phyloP scores from a whole-genome alignment of 139 green algal genomes.

The Raphidocelis subcapitata region DNA sequence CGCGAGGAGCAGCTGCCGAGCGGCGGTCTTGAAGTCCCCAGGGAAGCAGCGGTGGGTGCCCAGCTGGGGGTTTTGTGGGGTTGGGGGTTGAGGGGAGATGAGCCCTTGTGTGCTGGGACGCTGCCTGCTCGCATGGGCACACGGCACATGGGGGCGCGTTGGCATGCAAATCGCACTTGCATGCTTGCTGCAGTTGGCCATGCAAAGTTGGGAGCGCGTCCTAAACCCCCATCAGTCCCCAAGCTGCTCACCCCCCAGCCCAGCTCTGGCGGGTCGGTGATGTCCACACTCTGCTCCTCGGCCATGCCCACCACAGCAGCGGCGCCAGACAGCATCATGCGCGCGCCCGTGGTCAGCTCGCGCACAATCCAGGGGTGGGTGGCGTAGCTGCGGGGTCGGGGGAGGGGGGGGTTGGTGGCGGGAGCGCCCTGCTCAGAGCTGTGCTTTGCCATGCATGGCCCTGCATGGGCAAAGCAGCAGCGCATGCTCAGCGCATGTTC shows the following conservation, averaged over 20 bases:
- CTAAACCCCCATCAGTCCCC: no score
- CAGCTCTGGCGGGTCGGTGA: constrained; percentile 7
- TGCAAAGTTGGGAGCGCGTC: no score
- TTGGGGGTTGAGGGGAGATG: not conserved
- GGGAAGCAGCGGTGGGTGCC: constrained; percentile 33
- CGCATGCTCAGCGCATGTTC: not conserved
- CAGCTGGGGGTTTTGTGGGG: not conserved
- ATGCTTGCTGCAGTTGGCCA: no score
- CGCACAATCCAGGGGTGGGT: constrained; percentile 54
- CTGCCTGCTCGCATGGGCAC: not conserved
- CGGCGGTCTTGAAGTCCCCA: constrained; percentile 10
- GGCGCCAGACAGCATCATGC: constrained; percentile 39
- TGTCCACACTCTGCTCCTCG: constrained; percentile 14
- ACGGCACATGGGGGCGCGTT: no score
- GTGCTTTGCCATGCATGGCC: not conserved
- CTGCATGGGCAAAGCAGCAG: not conserved
- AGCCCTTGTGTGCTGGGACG: not conserved
- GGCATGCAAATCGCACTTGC: no score
- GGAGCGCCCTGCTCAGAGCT: not conserved
- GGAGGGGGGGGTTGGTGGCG: no score
- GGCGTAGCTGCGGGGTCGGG: constrained; percentile 12
- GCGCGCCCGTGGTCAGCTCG: constrained; percentile 20
- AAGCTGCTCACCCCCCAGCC: constrained; percentile 11
- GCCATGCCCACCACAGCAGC: constrained; percentile 24
- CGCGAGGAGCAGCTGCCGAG: constrained; percentile 30